phyloP scores from a whole-genome alignment of 2,329 filamentous ascomycete genomes.

The Diaporthe batatas region DNA sequence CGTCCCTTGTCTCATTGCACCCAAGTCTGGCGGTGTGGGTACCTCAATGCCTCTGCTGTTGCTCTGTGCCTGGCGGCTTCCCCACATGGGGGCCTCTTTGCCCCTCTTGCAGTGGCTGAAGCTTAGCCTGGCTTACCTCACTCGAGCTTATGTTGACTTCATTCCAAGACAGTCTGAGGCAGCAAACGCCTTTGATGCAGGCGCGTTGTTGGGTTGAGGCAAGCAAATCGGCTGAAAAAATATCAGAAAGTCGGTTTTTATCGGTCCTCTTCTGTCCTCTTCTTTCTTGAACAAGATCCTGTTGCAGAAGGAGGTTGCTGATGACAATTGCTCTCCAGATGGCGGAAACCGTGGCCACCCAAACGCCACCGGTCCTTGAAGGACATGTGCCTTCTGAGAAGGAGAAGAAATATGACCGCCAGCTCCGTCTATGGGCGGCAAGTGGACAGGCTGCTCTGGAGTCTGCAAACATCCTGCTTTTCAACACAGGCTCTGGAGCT shows the following conservation, averaged over 20 bases:
- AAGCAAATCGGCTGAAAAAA: background rate
- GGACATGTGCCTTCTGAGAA: slow-evolving; percentile 66
- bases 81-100: slow-evolving; percentile 12
- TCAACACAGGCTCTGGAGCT: slow-evolving; percentile 89
- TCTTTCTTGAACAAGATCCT: background rate
- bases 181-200: slow-evolving; percentile 17
- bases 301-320: background rate
- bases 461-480: slow-evolving; percentile 87
- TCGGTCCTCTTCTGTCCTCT: background rate
- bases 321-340: slow-evolving; percentile 49
- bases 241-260: background rate
- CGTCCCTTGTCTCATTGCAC: background rate
- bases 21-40: slow-evolving; percentile 4
- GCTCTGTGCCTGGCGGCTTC: slow-evolving; percentile 6
- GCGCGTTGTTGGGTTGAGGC: background rate
- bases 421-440: slow-evolving; percentile 95
- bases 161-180: slow-evolving; percentile 25
- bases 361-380: slow-evolving; percentile 63
- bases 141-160: slow-evolving; percentile 34
- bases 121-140: slow-evolving; percentile 30
- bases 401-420: slow-evolving; percentile 89
- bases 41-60: background rate
- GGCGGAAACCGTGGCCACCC: slow-evolving; percentile 60
- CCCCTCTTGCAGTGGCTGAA: slow-evolving; percentile 34
- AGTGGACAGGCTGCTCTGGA: slow-evolving; percentile 92